Conservation (phyloP, 768 basidiomycete species). For the Xanthoconium stramineum region DNA sequence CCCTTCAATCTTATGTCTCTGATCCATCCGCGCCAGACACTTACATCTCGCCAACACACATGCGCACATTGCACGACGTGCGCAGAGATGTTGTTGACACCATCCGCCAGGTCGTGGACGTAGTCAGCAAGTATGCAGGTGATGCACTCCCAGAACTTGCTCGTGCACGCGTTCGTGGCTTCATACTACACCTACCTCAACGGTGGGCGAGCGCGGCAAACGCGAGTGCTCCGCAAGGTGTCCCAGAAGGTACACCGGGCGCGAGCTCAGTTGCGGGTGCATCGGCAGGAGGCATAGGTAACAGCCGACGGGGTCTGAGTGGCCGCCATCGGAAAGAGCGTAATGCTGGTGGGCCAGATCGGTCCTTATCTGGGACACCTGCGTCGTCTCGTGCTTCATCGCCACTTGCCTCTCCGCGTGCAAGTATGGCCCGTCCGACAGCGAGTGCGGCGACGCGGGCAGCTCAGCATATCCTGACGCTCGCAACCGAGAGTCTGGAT, state of each 20-base stretch:
- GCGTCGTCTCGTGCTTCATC: conserved; percentile 35
- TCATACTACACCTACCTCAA: conserved; percentile 77
- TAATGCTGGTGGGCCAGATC: conserved; percentile 34
- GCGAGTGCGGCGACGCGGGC: conserved; percentile 64
- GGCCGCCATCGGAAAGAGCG: conserved; percentile 37
- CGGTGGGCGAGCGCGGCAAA: conserved; percentile 62
- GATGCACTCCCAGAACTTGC: conserved; percentile 86
- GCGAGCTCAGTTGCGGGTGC: conserved; percentile 38
- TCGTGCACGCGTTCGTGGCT: conserved; percentile 63
- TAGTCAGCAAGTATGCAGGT: conserved; percentile 83
- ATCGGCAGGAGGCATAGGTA: conserved; percentile 21
- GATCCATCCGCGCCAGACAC: conserved; percentile 26
- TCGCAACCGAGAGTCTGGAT: conserved; percentile 89
- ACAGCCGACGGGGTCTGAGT: conserved; percentile 10
- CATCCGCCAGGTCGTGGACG: conserved; percentile 84
- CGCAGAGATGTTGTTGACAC: conserved; percentile 86
- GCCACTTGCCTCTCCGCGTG: conserved; percentile 27
- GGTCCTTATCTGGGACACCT: conserved; percentile 31
- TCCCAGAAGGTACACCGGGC: conserved; percentile 29
- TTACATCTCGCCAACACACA: conserved; percentile 46
- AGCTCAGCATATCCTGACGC: conserved; percentile 75
- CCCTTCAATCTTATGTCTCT: conserved; percentile 45
- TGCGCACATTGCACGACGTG: conserved; percentile 68
- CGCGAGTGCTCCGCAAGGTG: conserved; percentile 12
- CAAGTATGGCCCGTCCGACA: conserved; percentile 29